Conservation (phyloP, 805 yeast genomes). For the Ogataea chonburiensis region DNA sequence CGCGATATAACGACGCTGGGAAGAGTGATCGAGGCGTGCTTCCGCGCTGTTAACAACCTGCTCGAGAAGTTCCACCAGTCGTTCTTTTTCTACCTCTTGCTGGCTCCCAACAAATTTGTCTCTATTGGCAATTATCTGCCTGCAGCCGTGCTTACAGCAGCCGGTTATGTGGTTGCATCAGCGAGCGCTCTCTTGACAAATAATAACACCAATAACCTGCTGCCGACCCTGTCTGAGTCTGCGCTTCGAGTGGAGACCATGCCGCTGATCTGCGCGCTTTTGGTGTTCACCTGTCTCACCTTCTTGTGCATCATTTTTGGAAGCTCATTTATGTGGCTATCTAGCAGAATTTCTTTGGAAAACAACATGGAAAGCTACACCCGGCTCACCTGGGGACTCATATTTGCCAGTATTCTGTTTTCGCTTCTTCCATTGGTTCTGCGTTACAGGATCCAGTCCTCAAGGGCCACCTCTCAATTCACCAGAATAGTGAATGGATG, state of each 20-base stretch:
- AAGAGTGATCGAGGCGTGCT: slow-evolving; percentile 80
- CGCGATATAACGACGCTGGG: slow-evolving; percentile 90
- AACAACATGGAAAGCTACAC: slow-evolving; percentile 12
- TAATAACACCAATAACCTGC: slow-evolving; percentile 30
- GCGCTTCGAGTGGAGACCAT: slow-evolving; percentile 23
- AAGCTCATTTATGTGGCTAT: slow-evolving; percentile 18
- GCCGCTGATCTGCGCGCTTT: slow-evolving; percentile 31
- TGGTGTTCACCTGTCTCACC: slow-evolving; percentile 32
- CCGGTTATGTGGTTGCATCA: slow-evolving; percentile 68
- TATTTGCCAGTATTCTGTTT: slow-evolving; percentile 5
- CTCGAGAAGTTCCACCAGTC: slow-evolving; percentile 97
- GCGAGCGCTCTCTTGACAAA: slow-evolving; percentile 52
- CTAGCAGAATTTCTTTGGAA: slow-evolving; percentile 10
- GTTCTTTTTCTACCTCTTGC: slow-evolving; percentile 83
- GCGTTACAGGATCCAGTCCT: slow-evolving; percentile 7
- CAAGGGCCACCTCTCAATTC: slow-evolving; percentile 19
- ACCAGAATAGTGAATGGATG: slow-evolving; percentile 27
- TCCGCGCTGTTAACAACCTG: slow-evolving; percentile 86
- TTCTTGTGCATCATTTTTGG: slow-evolving; percentile 27
- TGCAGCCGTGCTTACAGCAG: slow-evolving; percentile 70
- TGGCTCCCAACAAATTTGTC: slow-evolving; percentile 78
- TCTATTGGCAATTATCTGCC: slow-evolving; percentile 94
- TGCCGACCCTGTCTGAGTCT: slow-evolving; percentile 5
- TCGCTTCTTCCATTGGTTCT: slow-evolving; percentile 19
- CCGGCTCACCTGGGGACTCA: slow-evolving; percentile 16